phyloP scores from a whole-genome alignment of 2,329 filamentous ascomycete genomes.

The Blastomyces silverae region DNA sequence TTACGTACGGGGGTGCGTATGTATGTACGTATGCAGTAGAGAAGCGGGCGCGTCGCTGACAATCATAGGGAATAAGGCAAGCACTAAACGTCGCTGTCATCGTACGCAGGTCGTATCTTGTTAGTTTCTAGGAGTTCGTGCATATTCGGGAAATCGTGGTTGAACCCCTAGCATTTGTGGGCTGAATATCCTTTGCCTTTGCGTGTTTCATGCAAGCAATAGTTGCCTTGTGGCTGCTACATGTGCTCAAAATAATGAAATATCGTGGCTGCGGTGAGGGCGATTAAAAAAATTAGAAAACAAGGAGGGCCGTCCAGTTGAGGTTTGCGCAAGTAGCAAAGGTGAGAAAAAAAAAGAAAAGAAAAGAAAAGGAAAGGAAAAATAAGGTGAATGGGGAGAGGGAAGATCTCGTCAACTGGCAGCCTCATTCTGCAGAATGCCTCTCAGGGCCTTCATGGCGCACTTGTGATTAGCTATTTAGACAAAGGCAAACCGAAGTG shows the following conservation, averaged over 20 bases:
- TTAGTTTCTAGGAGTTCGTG: not conserved
- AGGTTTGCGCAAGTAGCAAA: too few species aligned
- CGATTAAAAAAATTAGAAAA: not conserved
- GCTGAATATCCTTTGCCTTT: not conserved
- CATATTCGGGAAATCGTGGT: not conserved
- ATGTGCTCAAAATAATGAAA: not conserved
- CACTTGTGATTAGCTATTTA: not conserved
- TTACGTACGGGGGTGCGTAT: not conserved
- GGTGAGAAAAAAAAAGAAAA: too few species aligned
- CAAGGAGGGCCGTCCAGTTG: not conserved
- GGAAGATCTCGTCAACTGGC: not conserved
- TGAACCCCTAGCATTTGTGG: not conserved
- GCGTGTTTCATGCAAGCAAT: not conserved
- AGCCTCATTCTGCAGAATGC: conserved; percentile 8
- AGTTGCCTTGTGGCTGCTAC: not conserved
- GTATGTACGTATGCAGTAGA: not conserved
- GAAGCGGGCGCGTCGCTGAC: not conserved
- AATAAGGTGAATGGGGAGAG: not conserved
- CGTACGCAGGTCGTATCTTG: not conserved
- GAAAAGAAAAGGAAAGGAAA: not conserved
- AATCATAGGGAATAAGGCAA: not conserved
- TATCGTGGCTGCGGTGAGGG: not conserved
- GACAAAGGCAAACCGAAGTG: not conserved
- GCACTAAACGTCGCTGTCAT: too few species aligned
- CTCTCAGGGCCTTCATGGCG: not conserved